These are phyloP conservation scores for Truncatella angustata DNA, from an alignment of 2,329 filamentous ascomycete genomes.

Conservation along the genomic window DNA sequence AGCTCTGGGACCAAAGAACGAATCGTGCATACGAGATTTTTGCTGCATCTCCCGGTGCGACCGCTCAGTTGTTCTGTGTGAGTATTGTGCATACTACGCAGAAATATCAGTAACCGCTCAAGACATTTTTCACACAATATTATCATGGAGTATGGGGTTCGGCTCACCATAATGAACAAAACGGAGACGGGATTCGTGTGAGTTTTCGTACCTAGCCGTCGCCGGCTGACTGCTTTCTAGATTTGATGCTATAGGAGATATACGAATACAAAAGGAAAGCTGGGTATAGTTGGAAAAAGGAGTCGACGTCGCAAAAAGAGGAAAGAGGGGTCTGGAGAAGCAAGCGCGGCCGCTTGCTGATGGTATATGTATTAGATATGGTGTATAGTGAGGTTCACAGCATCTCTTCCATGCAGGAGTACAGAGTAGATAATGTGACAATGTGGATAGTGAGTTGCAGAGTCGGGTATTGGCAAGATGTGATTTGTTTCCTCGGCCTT, in stretches of 20 bases:
- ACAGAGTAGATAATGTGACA: constrained; percentile 22
- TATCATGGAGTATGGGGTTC: too few relatives aligned
- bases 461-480: constrained; percentile 21
- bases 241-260: constrained; percentile 27
- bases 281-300: constrained; percentile 24
- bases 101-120: too few relatives aligned
- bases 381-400: constrained; percentile 18
- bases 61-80: constrained; percentile 24
- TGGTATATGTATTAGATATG: constrained; percentile 29
- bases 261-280: constrained; percentile 24
- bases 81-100: constrained; percentile 27
- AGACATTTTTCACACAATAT: too few relatives aligned
- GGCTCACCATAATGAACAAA: constrained; percentile 17
- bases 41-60: constrained; percentile 51
- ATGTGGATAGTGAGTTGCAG: constrained; percentile 12
- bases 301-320: constrained; percentile 30
- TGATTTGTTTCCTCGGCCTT: constrained; percentile 27
- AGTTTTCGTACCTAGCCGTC: constrained; percentile 26
- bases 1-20: constrained; percentile 61
- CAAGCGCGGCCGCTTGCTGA: constrained; percentile 24
- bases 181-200: constrained; percentile 12
- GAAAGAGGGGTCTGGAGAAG: constrained; percentile 22
- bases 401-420: constrained; percentile 21
- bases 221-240: constrained; percentile 29
- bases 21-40: constrained; percentile 48